Evolutionary conservation across 352 stramenopile species (phyloP).

Genomic region (Phytophthora idaei): DNA sequence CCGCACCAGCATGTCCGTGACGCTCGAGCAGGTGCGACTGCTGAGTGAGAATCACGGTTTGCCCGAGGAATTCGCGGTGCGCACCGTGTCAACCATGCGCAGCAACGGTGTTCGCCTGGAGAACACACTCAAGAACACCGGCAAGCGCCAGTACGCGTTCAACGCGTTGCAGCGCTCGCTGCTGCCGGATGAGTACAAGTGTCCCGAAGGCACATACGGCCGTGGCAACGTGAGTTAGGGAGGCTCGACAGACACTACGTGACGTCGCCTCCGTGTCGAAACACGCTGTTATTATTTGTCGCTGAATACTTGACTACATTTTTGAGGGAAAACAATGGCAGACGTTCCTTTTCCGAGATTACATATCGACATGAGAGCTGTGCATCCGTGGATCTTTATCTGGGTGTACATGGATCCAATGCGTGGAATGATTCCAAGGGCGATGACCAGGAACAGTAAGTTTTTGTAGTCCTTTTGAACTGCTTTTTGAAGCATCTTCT

Average conservation of each 20-base stretch:
- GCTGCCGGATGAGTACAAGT: slow-evolving; percentile 78
- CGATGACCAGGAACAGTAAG: too few relatives aligned
- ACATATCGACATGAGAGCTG: too few relatives aligned
- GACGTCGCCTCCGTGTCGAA: slow-evolving; percentile 13
- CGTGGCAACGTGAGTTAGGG: slow-evolving; percentile 73
- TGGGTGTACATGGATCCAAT: too few relatives aligned
- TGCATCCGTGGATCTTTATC: too few relatives aligned
- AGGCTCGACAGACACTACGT: slow-evolving; percentile 9
- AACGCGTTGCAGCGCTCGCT: slow-evolving; percentile 79
- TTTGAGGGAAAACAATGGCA: slow-evolving; percentile 16
- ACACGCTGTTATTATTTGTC: slow-evolving; percentile 38
- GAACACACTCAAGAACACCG: slow-evolving; percentile 79
- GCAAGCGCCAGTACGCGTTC: slow-evolving; percentile 80
- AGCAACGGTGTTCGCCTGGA: slow-evolving; percentile 77
- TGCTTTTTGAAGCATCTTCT: too few relatives aligned
- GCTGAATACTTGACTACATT: slow-evolving; percentile 35
- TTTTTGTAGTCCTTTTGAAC: too few relatives aligned
- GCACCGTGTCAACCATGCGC: slow-evolving; percentile 77
- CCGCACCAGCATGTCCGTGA: slow-evolving; percentile 96
- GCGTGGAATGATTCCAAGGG: too few relatives aligned
- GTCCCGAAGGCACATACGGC: slow-evolving; percentile 82
- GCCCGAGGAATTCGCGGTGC: slow-evolving; percentile 58
- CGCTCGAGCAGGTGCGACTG: slow-evolving; percentile 89
- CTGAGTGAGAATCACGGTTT: slow-evolving; percentile 67
- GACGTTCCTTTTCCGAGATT: too few relatives aligned